Percentiles rank a stretch among this genome's conserved stretches.
These are phyloP conservation scores for cucumber (Cucumis sativus) DNA, from an alignment of 306 rosid species.

Conservation along the genomic window DNA sequence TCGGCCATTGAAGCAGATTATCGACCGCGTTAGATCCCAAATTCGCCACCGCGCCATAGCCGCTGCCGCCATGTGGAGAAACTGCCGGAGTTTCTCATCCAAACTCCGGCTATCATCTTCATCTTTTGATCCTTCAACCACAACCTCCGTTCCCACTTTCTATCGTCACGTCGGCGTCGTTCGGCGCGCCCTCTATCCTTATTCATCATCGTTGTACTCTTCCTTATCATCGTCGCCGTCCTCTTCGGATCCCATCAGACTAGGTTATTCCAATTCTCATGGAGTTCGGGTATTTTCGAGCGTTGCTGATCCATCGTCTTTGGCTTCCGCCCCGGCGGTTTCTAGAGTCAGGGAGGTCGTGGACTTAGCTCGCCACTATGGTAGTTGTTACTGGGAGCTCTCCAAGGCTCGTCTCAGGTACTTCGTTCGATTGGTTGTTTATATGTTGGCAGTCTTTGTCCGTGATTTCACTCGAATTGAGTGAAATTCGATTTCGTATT, in stretches of 20 bases:
- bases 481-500: not conserved
- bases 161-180: not conserved
- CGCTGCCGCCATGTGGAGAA: constrained; percentile 17
- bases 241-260: constrained; percentile 9
- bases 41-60: not conserved
- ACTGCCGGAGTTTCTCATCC: constrained; percentile 15
- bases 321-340: constrained; percentile 14
- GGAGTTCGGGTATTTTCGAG: constrained; percentile 16
- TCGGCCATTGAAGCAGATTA: not conserved
- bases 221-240: not conserved
- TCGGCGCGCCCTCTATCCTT: not conserved
- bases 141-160: not conserved
- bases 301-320: constrained; percentile 19
- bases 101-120: constrained; percentile 12
- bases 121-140: not conserved
- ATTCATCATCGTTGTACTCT: not conserved
- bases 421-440: not conserved
- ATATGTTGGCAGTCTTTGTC: not conserved
- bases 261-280: constrained; percentile 12
- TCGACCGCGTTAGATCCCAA: not conserved
- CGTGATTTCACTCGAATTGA: not conserved
- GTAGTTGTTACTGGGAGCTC: constrained; percentile 73
- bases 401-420: constrained; percentile 90
- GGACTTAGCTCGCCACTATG: constrained; percentile 45
- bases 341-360: constrained; percentile 21